These are phyloP conservation scores for Hawksworthiomyces lignivorus DNA, from an alignment of 2,329 filamentous ascomycete genomes.

Conservation along the genomic window DNA sequence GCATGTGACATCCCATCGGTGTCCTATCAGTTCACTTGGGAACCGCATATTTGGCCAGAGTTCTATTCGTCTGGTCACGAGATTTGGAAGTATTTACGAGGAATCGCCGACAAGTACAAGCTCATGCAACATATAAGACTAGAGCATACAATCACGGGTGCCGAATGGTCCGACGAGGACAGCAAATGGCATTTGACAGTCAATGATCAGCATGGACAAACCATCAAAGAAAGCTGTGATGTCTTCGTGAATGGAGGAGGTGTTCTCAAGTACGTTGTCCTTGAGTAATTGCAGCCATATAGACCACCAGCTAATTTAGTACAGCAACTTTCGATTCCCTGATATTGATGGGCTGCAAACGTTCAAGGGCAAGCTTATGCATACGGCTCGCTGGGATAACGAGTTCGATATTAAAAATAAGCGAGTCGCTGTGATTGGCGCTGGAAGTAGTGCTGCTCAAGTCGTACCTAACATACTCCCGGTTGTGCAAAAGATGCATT, in stretches of 20 bases:
- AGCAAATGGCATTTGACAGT: slow-evolving; percentile 1
- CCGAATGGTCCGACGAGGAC: neutral
- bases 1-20: slow-evolving; percentile 39
- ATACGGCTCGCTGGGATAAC: slow-evolving; percentile 16
- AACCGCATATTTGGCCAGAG: slow-evolving; percentile 21
- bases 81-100: slow-evolving; percentile 22
- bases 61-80: slow-evolving; percentile 19
- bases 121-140: neutral
- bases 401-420: slow-evolving; percentile 11
- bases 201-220: neutral
- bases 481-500: neutral
- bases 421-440: slow-evolving; percentile 6
- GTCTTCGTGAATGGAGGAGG: slow-evolving; percentile 36
- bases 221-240: slow-evolving; percentile 27
- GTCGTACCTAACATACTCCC: slow-evolving; percentile 8
- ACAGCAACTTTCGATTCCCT: slow-evolving; percentile 42
- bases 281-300: too few species aligned
- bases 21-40: slow-evolving; percentile 28
- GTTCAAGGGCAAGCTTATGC: slow-evolving; percentile 13
- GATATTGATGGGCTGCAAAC: slow-evolving; percentile 9
- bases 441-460: neutral
- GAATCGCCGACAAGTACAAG: slow-evolving; percentile 17
- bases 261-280: slow-evolving; percentile 23
- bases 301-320: slow-evolving; percentile 17
- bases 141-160: neutral